Percentiles rank a stretch among this genome's conserved stretches.
These are phyloP conservation scores for Spinacia oleracea DNA, from an alignment of 179 eudicot species.

Conservation along the genomic window DNA sequence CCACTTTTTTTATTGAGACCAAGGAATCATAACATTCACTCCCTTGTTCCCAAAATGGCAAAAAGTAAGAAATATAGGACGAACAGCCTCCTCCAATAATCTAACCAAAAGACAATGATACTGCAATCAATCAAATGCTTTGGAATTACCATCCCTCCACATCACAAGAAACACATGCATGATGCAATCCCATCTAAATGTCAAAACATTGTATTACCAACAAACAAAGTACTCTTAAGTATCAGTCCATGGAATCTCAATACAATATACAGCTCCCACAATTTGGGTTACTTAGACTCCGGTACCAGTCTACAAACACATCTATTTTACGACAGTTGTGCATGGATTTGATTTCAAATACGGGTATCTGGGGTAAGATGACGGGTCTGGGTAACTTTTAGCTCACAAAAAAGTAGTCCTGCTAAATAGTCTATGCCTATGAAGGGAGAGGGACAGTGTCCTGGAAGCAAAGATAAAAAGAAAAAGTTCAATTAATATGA, in stretches of 20 bases:
- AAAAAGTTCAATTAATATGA: neutral
- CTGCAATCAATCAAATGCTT: neutral
- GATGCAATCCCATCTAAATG: neutral
- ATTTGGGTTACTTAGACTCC: neutral
- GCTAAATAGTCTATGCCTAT: too few species aligned
- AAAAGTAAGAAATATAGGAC: neutral
- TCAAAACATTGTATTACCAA: neutral
- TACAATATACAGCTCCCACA: neutral
- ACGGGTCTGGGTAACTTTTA: too few species aligned
- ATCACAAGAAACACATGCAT: conserved; percentile 13
- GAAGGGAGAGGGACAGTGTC: neutral
- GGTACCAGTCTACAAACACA: too few species aligned
- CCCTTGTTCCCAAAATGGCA: neutral
- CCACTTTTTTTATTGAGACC: too few species aligned
- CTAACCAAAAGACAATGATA: neutral
- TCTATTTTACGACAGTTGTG: too few species aligned
- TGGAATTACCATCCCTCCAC: conserved; percentile 5
- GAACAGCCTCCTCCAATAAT: neutral
- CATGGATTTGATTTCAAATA: too few species aligned
- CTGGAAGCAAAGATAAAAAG: neutral
- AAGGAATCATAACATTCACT: neutral
- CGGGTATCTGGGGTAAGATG: neutral
- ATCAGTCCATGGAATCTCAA: neutral
- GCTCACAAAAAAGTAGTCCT: too few species aligned
- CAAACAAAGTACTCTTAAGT: neutral